Evolutionary conservation across 805 yeast genomes (phyloP), one percentile per base, ranked within the genome.

Genomic region (Wickerhamiella bombiphila): DNA sequence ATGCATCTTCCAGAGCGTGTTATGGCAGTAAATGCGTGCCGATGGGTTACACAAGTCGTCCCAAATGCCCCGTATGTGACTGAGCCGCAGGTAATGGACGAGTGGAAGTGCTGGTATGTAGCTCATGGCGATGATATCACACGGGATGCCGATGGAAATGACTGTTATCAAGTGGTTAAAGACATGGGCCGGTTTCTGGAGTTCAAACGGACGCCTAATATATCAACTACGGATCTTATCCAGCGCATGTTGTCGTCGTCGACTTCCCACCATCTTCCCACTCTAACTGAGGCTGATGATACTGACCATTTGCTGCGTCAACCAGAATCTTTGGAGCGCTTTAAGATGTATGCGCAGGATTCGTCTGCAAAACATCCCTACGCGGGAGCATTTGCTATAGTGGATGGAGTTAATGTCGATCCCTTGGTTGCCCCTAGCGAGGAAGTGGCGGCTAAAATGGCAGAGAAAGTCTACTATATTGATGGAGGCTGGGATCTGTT

Each of bases 41-140:
- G 83, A 52, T 91, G 98, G 98, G 70, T 79, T 36, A 74, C 85
- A 2, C 52, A 62, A 32, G 72, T 79, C 0, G 69, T 88, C 14
- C 68, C 75, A 2, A 64, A 69, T 44, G 96, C 97, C 0, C 98
- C 98, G 2, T 91, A 91, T 54, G 96, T 88, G 11, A 91, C 98
- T 0, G 80, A 75, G 45, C 93, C 93, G 1, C 62, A 60, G 30
- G 78, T 82, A 37, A 70, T 85, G 82, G 83, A 80, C 48, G 47
- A 64, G 19, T 72, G 72, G 52, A 71, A 70, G 5, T 91, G 98
- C 61, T 60, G 72, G 52, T 91, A 76, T 55, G 98, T 91, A n/a
- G 94, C 91, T 8, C 98, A 91, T 57, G 98, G 98, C 5, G 98
- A 91, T 58, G 98, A 91, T 54, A 83, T 91, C 47, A 91, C 96